Evolutionary conservation across 2,329 filamentous ascomycete genomes (phyloP), one percentile per base, ranked within the genome.

Genomic region (Blumeria graminis): DNA sequence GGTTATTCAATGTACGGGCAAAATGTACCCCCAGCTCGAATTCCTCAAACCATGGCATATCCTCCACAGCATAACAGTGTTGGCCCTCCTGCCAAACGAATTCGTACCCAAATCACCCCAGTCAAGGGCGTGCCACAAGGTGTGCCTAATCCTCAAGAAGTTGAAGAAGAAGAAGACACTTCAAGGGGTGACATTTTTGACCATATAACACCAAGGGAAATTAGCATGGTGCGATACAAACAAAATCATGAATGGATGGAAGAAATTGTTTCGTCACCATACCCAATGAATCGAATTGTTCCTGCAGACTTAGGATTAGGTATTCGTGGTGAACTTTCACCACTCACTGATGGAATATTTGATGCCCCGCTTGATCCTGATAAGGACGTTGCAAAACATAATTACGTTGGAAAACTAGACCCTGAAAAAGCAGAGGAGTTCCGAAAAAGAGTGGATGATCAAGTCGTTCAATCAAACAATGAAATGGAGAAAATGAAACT

Each of bases 221-320:
- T 98, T 59, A 94, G 88, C 62, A 74, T 86, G 58, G 79, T 81
- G 60, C 79, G 92, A 56, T 98, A 95, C 68, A 83, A 83, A 66
- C 88, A 95, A 66, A 93, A 98, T 64, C 90, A 98, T 64, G 87
- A 94, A 68, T 96, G 90, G 92, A 94, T 98, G 86, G 92, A 96
- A 65, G 90, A 98, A 69, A 82, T 98, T 33, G 77, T 96, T 56
- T 86, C 85, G 0, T 96, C 90, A 1, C 87, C 89, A 0, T 95
- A 94, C 66, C 76, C 84, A 28, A 84, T 90, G 59, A 77, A 77
- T 54, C 86, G 93, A 66, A 94, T 98, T 57, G 79, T 82, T 8
- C 88, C 90, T 0, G 80, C 88, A 2, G 89, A 94, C 66, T 77
- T 96, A 36, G 88, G 88, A 0, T 72, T 96, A 9, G 92, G 92